These are phyloP conservation scores for Magnolia kwangsiensis DNA, from an alignment of 164 flowering plant species.

Conservation along the genomic window DNA sequence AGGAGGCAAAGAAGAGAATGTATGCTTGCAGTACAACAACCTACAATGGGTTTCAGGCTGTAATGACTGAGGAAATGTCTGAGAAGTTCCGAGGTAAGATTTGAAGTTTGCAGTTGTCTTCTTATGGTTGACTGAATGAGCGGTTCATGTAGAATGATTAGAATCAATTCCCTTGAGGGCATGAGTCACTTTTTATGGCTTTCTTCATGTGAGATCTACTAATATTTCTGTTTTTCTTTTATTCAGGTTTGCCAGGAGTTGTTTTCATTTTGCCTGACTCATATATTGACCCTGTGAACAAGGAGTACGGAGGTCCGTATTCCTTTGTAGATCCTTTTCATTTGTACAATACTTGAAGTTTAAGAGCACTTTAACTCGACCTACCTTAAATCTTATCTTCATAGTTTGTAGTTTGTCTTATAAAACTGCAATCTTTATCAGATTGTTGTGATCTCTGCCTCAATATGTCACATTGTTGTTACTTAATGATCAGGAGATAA, in stretches of 20 bases:
- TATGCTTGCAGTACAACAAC: conserved; percentile 97
- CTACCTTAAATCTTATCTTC: not conserved
- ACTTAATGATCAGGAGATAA: conserved; percentile 63
- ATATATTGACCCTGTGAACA: conserved; percentile 82
- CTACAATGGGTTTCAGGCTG: conserved; percentile 84
- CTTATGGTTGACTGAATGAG: not conserved
- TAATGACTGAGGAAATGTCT: conserved; percentile 76
- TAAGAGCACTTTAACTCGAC: not conserved
- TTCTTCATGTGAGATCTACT: not conserved
- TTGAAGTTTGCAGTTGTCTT: not conserved
- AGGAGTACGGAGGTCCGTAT: conserved; percentile 85
- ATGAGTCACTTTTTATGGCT: not conserved
- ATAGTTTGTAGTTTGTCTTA: not conserved
- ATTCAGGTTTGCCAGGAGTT: conserved; percentile 83
- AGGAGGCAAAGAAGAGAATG: conserved; percentile 83
- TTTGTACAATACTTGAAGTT: not conserved
- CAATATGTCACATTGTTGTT: not conserved
- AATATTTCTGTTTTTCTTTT: not conserved
- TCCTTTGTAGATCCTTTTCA: not conserved
- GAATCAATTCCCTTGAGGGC: conserved; percentile 2
- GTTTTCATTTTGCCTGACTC: conserved; percentile 91
- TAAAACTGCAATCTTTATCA: not conserved
- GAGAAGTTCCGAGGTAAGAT: conserved; percentile 65
- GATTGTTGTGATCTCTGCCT: not conserved
- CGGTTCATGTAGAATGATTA: conserved; percentile 2